Evolutionary conservation across 306 rosid species (phyloP).

Genomic region (Lotus japonicus): DNA sequence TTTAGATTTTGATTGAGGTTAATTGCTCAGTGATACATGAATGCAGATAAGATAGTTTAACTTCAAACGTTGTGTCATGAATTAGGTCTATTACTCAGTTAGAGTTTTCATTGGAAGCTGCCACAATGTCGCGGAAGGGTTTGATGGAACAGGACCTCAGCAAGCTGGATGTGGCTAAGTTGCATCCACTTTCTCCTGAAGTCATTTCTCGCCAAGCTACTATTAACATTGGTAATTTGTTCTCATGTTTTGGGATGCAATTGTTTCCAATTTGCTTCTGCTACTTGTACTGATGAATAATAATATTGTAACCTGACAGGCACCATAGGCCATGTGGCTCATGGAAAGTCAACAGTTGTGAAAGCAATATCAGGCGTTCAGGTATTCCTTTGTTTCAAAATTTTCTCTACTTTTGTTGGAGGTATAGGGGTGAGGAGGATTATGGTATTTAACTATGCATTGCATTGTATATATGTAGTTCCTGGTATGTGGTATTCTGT

Average conservation of each 20-base stretch:
- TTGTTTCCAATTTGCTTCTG: background rate
- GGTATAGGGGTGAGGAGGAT: background rate
- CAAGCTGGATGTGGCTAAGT: no score
- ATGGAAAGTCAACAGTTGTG: slow-evolving; percentile 93
- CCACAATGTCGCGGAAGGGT: slow-evolving; percentile 72
- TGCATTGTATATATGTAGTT: background rate
- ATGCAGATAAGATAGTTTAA: slow-evolving; percentile 11
- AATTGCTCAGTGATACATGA: background rate
- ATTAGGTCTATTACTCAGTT: background rate
- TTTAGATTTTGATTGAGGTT: background rate
- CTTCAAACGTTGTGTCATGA: background rate
- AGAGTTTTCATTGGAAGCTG: slow-evolving; percentile 4
- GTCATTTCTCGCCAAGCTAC: slow-evolving; percentile 98
- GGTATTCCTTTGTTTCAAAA: slow-evolving; percentile 34
- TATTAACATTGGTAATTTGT: slow-evolving; percentile 70
- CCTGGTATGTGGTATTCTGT: background rate
- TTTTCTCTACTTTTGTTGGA: background rate
- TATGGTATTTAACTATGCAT: background rate
- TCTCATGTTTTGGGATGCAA: background rate
- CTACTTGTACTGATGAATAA: slow-evolving; percentile 20
- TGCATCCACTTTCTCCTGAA: no score
- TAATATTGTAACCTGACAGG: background rate
- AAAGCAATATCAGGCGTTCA: slow-evolving; percentile 98
- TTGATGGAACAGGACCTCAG: no score
- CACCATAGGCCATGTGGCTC: slow-evolving; percentile 99